Conservation (phyloP, 805 yeast species). For the Saturnispora kantuleensis region DNA sequence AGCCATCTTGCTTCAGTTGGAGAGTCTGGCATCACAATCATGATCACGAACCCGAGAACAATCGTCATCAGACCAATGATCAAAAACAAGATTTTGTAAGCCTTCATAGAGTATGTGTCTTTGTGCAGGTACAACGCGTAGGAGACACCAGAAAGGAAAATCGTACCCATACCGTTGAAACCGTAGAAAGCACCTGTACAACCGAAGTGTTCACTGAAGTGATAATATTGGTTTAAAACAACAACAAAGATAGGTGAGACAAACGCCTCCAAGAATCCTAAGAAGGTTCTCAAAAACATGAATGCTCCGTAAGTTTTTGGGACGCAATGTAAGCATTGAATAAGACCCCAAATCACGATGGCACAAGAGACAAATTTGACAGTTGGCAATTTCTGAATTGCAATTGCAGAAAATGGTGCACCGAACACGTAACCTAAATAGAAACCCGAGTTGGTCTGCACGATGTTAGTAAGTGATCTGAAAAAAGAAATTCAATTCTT, state of each 20-base stretch:
- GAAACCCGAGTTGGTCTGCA: conserved; percentile 21
- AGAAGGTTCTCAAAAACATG: conserved; percentile 26
- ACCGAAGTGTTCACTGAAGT: conserved; percentile 35
- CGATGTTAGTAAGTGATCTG: too few species aligned
- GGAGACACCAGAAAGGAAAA: conserved; percentile 9
- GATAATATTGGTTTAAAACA: conserved; percentile 34
- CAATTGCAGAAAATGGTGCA: conserved; percentile 24
- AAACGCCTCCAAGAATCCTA: conserved; percentile 27
- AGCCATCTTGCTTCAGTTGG: conserved; percentile 40
- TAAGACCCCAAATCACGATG: conserved; percentile 26
- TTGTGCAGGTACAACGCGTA: conserved; percentile 26
- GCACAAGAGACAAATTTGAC: conserved; percentile 23
- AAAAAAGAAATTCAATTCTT: too few species aligned
- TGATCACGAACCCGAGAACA: conserved; percentile 23
- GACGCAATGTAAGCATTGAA: conserved; percentile 24
- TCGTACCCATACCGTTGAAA: conserved; percentile 12
- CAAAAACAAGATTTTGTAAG: conserved; percentile 39
- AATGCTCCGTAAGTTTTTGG: conserved; percentile 26
- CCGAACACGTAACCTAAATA: conserved; percentile 30
- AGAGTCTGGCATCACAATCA: conserved; percentile 39
- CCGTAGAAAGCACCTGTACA: conserved; percentile 30
- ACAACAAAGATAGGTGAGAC: conserved; percentile 16
- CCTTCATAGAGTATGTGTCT: conserved; percentile 10
- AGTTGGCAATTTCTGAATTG: conserved; percentile 31
- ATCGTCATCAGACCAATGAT: conserved; percentile 47